Evolutionary conservation across 129 eudicot genomes (phyloP).

Genomic region (Rutidosis leptorrhynchoides): DNA sequence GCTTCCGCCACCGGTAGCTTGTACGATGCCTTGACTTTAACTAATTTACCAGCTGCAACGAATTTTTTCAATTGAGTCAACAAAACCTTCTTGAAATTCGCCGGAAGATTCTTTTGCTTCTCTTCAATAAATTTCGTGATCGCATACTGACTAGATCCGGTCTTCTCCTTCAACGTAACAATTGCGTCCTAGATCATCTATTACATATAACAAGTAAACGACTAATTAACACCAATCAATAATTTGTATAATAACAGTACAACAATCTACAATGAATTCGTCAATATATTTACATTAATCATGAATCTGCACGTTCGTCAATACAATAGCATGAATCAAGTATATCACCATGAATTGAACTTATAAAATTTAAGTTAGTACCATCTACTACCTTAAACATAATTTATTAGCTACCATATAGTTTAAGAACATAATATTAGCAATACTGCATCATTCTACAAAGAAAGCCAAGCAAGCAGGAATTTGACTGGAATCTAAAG

Average conservation of each 20-base stretch:
- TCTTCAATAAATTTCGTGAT: constrained; percentile 61
- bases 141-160: constrained; percentile 79
- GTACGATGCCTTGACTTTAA: constrained; percentile 52
- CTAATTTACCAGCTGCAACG: constrained; percentile 55
- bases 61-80: constrained; percentile 56
- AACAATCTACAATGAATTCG: not conserved
- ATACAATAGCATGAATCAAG: not conserved
- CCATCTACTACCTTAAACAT: constrained; percentile 15
- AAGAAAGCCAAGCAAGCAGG: constrained; percentile 13
- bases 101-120: constrained; percentile 59
- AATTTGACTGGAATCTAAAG: not conserved
- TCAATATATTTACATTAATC: too few species aligned
- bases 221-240: not conserved
- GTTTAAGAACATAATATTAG: not conserved
- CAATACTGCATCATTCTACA: not conserved
- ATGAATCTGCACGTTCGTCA: not conserved
- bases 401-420: not conserved
- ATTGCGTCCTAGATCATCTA: constrained; percentile 75
- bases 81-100: constrained; percentile 57
- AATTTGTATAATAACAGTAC: not conserved
- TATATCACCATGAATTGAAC: too few species aligned
- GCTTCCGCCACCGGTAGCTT: constrained; percentile 42
- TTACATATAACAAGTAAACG: not conserved
- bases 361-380: not conserved
- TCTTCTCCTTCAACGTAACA: constrained; percentile 60